These are phyloP conservation scores for Allantophomopsis cytisporea DNA, from an alignment of 2,329 filamentous ascomycete species.

Conservation along the genomic window DNA sequence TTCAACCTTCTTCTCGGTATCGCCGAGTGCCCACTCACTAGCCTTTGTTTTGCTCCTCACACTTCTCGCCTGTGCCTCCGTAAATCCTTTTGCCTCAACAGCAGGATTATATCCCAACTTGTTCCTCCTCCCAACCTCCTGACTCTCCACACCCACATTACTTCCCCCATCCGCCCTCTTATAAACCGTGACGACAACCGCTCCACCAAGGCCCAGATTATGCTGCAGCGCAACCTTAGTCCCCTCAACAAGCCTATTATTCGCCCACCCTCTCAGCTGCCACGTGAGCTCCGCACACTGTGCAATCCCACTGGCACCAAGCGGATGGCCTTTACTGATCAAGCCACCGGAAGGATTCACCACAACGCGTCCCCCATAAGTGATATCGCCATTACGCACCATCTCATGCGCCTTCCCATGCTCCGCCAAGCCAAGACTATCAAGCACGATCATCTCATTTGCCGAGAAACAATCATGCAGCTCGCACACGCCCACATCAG, in stretches of 20 bases:
- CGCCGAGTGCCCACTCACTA: slow-evolving; percentile 67
- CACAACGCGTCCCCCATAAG: slow-evolving; percentile 70
- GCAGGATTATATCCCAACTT: slow-evolving; percentile 85
- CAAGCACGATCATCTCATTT: slow-evolving; percentile 85
- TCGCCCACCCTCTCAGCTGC: slow-evolving; percentile 93
- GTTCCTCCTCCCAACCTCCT: slow-evolving; percentile 44
- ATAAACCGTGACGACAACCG: slow-evolving; percentile 83
- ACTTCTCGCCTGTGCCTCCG: slow-evolving; percentile 55
- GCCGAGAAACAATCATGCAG: slow-evolving; percentile 95
- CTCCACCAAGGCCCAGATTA: slow-evolving; percentile 84
- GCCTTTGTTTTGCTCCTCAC: slow-evolving; percentile 54
- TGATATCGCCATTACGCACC: slow-evolving; percentile 77
- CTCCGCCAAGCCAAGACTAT: slow-evolving; percentile 68
- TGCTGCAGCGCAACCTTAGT: slow-evolving; percentile 75
- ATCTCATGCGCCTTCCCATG: slow-evolving; percentile 85
- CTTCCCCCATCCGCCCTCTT: slow-evolving; percentile 67
- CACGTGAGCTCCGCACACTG: slow-evolving; percentile 92
- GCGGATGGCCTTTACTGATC: slow-evolving; percentile 90
- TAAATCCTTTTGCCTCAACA: slow-evolving; percentile 79
- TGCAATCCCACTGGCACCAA: slow-evolving; percentile 87
- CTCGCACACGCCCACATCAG: slow-evolving; percentile 74
- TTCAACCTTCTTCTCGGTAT: slow-evolving; percentile 62
- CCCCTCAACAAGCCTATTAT: slow-evolving; percentile 60
- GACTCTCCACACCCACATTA: slow-evolving; percentile 36
- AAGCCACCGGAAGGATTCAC: slow-evolving; percentile 91